Evolutionary conservation across 2,329 filamentous ascomycete species (phyloP), one percentile per base, ranked within the genome.

Genomic region (Metarhizium album): DNA sequence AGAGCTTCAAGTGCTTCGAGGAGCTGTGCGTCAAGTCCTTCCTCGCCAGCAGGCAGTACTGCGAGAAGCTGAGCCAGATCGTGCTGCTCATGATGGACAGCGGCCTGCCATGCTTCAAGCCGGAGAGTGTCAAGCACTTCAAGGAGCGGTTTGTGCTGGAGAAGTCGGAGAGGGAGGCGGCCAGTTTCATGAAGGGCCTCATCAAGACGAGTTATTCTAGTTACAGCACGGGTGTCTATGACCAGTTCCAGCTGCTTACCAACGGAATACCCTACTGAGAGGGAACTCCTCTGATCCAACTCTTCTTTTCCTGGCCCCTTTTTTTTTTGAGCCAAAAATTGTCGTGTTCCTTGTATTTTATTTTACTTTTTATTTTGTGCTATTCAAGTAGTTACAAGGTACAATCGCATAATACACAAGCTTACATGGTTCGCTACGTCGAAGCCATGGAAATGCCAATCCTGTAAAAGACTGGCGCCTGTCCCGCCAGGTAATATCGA

Each of bases 91-190:
- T 98, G 94, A 83, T 97, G 73, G 93, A 96, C 64, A 93, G 86
- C 58, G 93, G 93, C 0, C 69, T 99, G 60, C 93, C 93, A 6
- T 99, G 93, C 72, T 99, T 99, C 77, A 97, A 95, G 70, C 90
- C 91, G 0, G 88, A 95, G 67, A 95, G 87, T 13, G 85, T 99
- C 54, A 82, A 86, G 68, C 89, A 96, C 69, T 95, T 99, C 71
- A 83, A 82, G 56, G 88, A 96, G 60, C 75, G 93, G 14, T 97
- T 99, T 67, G 91, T 95, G 52, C 73, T 96, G 51, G 93, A 97
- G 52, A 90, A 86, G 74, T 88, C 74, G 51, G 93, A 98, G 69
- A 78, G 89, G 46, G 93, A 98, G 69, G 93, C 94, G 0, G 93
- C 91, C 1, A 90, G 95, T 54, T 95, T 93, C 60, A 95, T 98